A percentile compares a stretch with the other conserved stretches of the same genome.
Evolutionary conservation across 208 protist species (phyloP).

Genomic region (Crithidia thermophila): DNA sequence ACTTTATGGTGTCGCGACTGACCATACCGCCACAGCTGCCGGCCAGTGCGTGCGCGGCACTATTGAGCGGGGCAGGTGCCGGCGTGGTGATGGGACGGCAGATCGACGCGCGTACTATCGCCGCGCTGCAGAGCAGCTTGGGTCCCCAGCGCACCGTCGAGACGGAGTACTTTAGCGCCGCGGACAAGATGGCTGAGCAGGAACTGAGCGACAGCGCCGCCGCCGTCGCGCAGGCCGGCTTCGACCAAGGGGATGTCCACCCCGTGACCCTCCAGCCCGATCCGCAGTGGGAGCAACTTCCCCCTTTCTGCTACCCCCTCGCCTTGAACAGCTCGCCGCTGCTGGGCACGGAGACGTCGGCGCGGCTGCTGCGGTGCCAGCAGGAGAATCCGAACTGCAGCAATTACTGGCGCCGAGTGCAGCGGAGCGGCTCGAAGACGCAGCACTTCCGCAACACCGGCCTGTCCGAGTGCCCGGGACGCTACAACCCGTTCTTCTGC

Average conservation of each 20-base stretch:
- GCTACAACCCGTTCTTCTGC: conserved; percentile 74
- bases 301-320: conserved; percentile 36
- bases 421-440: neutral
- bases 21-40: neutral
- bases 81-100: neutral
- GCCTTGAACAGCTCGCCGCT: conserved; percentile 39
- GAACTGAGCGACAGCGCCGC: neutral
- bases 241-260: neutral
- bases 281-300: conserved; percentile 18
- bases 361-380: conserved; percentile 23
- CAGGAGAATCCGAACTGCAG: conserved; percentile 25
- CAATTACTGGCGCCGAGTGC: conserved; percentile 55
- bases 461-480: conserved; percentile 41
- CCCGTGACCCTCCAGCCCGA: conserved; percentile 8
- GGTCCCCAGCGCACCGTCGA: neutral
- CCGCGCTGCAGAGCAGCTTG: neutral
- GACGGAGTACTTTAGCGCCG: conserved; percentile 21
- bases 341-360: conserved; percentile 16
- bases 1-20: conserved; percentile 33
- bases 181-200: neutral
- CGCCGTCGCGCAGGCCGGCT: neutral
- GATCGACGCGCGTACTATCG: neutral
- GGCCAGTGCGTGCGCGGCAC: neutral
- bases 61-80: neutral
- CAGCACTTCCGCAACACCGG: conserved; percentile 35